Evolutionary conservation across 306 rosid species (phyloP).

Genomic region (Fragaria nilgerrensis): DNA sequence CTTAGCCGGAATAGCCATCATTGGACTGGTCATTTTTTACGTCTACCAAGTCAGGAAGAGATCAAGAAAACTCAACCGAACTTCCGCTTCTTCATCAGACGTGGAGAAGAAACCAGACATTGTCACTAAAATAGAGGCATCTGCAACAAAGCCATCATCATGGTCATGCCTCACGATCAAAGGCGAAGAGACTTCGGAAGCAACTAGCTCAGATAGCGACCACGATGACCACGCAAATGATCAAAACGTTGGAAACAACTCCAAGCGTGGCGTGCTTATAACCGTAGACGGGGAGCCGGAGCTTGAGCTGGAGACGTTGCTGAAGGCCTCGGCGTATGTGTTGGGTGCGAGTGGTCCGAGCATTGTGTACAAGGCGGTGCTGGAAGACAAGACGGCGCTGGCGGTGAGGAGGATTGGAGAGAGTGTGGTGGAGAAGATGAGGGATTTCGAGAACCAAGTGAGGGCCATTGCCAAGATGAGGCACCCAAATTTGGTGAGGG

Average conservation of each 20-base stretch:
- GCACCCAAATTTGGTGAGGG: conserved; percentile 67
- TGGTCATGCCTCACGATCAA: conserved; percentile 61
- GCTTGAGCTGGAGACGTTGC: conserved; percentile 68
- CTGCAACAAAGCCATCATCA: conserved; percentile 25
- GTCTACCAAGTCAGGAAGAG: conserved; percentile 58
- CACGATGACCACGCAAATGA: background rate
- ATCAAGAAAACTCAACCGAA: conserved; percentile 13
- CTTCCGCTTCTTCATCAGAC: background rate
- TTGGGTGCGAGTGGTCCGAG: conserved; percentile 61
- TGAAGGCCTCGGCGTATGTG: conserved; percentile 79
- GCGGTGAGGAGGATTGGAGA: conserved; percentile 87
- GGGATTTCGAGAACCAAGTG: conserved; percentile 72
- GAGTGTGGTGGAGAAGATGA: conserved; percentile 53
- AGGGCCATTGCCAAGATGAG: conserved; percentile 60
- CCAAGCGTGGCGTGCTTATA: conserved; percentile 48
- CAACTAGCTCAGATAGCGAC: conserved; percentile 74
- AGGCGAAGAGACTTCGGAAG: conserved; percentile 72
- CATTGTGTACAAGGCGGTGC: conserved; percentile 86
- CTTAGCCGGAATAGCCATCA: conserved; percentile 54
- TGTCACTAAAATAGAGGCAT: conserved; percentile 19
- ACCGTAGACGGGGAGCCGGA: conserved; percentile 61
- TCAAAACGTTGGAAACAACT: background rate
- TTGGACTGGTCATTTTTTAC: conserved; percentile 50
- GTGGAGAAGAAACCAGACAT: conserved; percentile 25
- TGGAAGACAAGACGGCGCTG: conserved; percentile 66